Percentiles rank a stretch among this genome's conserved stretches.
Conservation (phyloP, 768 basidiomycete species). For the Serendipita sp. region DNA sequence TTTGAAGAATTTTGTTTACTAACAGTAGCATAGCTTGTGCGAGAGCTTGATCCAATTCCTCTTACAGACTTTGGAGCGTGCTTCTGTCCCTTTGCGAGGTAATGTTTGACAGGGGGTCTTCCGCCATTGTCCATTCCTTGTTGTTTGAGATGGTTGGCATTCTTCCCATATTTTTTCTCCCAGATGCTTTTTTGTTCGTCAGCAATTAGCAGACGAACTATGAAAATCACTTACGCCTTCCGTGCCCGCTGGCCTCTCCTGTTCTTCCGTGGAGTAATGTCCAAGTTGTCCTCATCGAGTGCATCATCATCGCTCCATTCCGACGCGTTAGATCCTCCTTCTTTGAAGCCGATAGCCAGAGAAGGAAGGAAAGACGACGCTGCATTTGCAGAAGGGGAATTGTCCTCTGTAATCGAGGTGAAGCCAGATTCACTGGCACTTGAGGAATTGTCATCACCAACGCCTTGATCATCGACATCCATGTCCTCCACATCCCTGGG, state of each 20-base stretch:
- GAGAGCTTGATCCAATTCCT: no score
- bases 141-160: constrained; percentile 77
- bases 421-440: no score
- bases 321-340: constrained; percentile 61
- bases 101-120: neutral
- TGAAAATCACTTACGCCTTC: constrained; percentile 53
- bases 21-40: neutral
- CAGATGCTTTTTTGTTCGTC: constrained; percentile 51
- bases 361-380: constrained; percentile 69
- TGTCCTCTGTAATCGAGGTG: no score
- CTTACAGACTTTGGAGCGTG: neutral
- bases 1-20: neutral
- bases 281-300: constrained; percentile 12
- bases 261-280: constrained; percentile 48
- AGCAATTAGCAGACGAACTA: neutral
- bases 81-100: neutral
- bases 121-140: constrained; percentile 14
- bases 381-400: no score
- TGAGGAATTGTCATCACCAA: no score
- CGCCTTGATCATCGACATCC: no score
- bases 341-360: constrained; percentile 68
- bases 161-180: constrained; percentile 89
- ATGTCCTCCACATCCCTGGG: no score
- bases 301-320: constrained; percentile 57
- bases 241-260: constrained; percentile 87